Conservation (phyloP, 148 eudicot genomes). For the Arbutus unedo region DNA sequence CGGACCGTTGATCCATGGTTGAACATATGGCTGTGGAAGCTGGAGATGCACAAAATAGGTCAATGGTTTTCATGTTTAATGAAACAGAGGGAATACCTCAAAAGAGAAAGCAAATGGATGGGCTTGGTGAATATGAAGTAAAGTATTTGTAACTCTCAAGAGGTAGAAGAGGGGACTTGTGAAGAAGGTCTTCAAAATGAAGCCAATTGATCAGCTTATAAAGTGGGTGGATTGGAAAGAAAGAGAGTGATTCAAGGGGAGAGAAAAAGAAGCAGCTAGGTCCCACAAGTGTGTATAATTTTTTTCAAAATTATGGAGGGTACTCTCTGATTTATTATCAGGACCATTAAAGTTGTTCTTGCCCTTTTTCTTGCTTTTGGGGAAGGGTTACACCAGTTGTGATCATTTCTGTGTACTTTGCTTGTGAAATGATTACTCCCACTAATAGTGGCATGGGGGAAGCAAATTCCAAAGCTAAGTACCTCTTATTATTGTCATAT, state of each 20-base stretch:
- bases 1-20: slow-evolving; percentile 49
- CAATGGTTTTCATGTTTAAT: slow-evolving; percentile 58
- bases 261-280: slow-evolving; percentile 5
- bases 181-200: slow-evolving; percentile 15
- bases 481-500: slow-evolving; percentile 35
- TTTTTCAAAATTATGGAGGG: slow-evolving; percentile 19
- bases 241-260: slow-evolving; percentile 4
- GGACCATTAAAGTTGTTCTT: slow-evolving; percentile 30
- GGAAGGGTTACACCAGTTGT: slow-evolving; percentile 21
- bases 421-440: slow-evolving; percentile 4
- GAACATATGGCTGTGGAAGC: slow-evolving; percentile 87
- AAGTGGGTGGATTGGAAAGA: slow-evolving; percentile 18
- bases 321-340: slow-evolving; percentile 19
- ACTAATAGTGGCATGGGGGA: background rate
- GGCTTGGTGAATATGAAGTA: background rate
- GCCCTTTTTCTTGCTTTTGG: slow-evolving; percentile 13
- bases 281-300: slow-evolving; percentile 7
- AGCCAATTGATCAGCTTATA: slow-evolving; percentile 28
- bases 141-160: background rate
- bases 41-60: slow-evolving; percentile 77
- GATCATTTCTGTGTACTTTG: slow-evolving; percentile 11
- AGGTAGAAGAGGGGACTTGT: background rate
- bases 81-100: slow-evolving; percentile 14
- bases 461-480: slow-evolving; percentile 10
- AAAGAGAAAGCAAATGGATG: background rate